Base-by-base conservation (phyloP, 768 basidiomycete genomes). In the Leucosporidium scottii region DNA sequence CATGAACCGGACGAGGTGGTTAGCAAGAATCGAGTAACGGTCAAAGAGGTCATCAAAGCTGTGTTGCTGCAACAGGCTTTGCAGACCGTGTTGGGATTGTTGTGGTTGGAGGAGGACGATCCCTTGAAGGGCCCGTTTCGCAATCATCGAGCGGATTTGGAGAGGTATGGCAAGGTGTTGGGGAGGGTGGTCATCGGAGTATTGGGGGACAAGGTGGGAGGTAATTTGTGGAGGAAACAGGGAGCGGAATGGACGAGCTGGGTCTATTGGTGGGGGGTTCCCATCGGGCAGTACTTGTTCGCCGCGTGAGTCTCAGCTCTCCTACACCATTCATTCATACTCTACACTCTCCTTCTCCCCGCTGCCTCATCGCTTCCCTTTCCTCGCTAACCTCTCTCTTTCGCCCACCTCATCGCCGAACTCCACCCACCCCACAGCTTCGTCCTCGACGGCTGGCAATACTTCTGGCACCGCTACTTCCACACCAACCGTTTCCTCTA, bases 361-460 rank as follows among this genome's bases (percentile, higher is more conserved):
- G 23, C 25, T 25, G 7, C 23, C 50, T 51, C 9, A 21, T 21
- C 50, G 25, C 23, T 51, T 51, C 50, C 21, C 23, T 9, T 15
- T 2, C 18, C 27, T 56, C 31, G 55, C 55, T 56, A 13, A 56
- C 30, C 15, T n/a, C n/a, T n/a, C 31, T 7, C 55, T 21, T 3
- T 4, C 8, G 6, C 20, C 34, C 34, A 34, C 34, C 20, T 55
- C 36, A n/a, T n/a, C 28, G 27, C 31, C 48, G 20, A 25, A 61
- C 18, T 25, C n/a, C 25, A 10, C 28, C 15, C 49, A 1, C n/a
- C 56, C 2, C 54, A 5, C 61, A 94, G 96, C 81, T 90, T 96
- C 78, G 76, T 93, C 66, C 87, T 98, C 73, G 96, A 99, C 80
- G 93, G 93, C 39, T 97, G 92, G 92, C 93, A 99, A 78, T 99